Percentiles rank a stretch among this genome's conserved stretches.
Conservation (phyloP, 73 alveolate species). For the Loxodes magnus region DNA sequence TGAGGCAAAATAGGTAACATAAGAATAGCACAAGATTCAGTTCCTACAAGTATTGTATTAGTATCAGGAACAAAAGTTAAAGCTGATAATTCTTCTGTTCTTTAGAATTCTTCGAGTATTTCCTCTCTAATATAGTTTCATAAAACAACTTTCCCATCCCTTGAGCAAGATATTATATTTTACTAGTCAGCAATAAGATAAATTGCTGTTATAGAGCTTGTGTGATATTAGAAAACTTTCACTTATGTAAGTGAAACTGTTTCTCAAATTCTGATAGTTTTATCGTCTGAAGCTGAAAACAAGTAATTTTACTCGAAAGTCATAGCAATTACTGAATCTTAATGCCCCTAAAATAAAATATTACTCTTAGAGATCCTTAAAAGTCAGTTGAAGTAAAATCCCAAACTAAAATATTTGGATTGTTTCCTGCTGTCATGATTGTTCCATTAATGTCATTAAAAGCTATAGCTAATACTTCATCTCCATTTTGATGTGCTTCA, state of each 20-base stretch:
- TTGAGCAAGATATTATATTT: conserved; percentile 50
- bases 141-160: conserved; percentile 45
- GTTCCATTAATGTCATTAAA: conserved; percentile 48
- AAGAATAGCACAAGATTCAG: conserved; percentile 54
- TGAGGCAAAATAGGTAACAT: conserved; percentile 35
- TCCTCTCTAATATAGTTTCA: conserved; percentile 45
- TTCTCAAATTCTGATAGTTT: conserved; percentile 73
- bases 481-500: conserved; percentile 11
- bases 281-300: conserved; percentile 79
- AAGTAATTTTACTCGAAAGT: conserved; percentile 61
- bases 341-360: conserved; percentile 29
- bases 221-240: conserved; percentile 45
- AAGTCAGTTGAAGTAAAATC: conserved; percentile 46
- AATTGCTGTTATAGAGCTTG: conserved; percentile 38
- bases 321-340: conserved; percentile 64
- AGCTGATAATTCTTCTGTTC: conserved; percentile 58
- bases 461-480: conserved; percentile 58
- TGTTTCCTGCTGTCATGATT: conserved; percentile 69
- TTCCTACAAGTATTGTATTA: conserved; percentile 63
- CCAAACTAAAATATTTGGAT: conserved; percentile 40
- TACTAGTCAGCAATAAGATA: conserved; percentile 56
- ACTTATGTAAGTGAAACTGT: conserved; percentile 25
- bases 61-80: conserved; percentile 48
- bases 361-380: conserved; percentile 26
- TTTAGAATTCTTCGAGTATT: conserved; percentile 33